Conservation (phyloP, 225 moss, liverwort and hornwort species). For the Polytrichum commune region DNA sequence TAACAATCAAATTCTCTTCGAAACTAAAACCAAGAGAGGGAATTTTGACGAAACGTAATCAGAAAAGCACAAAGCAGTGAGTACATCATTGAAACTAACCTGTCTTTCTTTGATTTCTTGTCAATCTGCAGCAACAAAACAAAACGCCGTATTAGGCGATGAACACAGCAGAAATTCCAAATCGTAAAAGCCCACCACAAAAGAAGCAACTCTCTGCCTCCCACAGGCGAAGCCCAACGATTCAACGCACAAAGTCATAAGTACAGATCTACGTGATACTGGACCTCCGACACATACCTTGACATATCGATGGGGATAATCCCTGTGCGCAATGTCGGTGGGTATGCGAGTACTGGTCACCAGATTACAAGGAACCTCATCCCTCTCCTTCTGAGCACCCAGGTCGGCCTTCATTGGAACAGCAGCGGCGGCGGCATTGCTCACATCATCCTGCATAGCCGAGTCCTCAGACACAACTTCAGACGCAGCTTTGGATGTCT, state of each 20-base stretch:
- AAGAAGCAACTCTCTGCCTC: background rate
- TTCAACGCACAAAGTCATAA: too few relatives aligned
- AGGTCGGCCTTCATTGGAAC: slow-evolving; percentile 14
- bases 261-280: too few relatives aligned
- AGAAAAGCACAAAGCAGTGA: too few relatives aligned
- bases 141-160: background rate
- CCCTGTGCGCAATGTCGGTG: slow-evolving; percentile 41
- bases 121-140: slow-evolving; percentile 22
- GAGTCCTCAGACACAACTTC: slow-evolving; percentile 26
- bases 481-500: slow-evolving; percentile 1
- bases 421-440: slow-evolving; percentile 22
- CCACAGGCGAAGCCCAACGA: too few relatives aligned
- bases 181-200: background rate
- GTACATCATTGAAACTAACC: slow-evolving; percentile 4
- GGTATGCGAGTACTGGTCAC: slow-evolving; percentile 53
- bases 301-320: slow-evolving; percentile 43
- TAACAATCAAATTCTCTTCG: too few relatives aligned
- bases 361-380: slow-evolving; percentile 42
- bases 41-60: too few relatives aligned
- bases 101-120: slow-evolving; percentile 26
- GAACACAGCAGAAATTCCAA: background rate
- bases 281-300: too few relatives aligned
- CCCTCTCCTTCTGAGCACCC: slow-evolving; percentile 38
- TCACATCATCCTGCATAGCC: slow-evolving; percentile 19
- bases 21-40: too few relatives aligned